Percentiles rank a stretch among this genome's conserved stretches.
Evolutionary conservation across 148 eudicot genomes (phyloP).

Genomic region (Camellia lanceoleosa): DNA sequence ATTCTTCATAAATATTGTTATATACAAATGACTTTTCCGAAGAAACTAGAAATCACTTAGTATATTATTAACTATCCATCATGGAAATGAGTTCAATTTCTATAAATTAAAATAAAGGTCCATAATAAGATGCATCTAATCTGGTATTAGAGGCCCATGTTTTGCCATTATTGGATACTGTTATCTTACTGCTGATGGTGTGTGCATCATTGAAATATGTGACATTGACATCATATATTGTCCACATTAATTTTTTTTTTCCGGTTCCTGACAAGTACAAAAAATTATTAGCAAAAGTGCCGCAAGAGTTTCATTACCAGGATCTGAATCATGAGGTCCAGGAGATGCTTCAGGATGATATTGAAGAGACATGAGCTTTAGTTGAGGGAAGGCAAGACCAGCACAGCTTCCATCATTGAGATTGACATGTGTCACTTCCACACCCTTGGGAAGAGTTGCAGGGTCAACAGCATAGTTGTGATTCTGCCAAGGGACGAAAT

Average conservation of each 20-base stretch:
- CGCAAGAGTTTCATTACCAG: constrained; percentile 32
- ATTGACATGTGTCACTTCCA: constrained; percentile 85
- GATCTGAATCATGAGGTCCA: constrained; percentile 95
- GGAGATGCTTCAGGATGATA: constrained; percentile 99
- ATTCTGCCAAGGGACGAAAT: constrained; percentile 47
- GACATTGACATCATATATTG: background rate
- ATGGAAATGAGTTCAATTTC: background rate
- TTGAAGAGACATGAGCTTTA: constrained; percentile 85
- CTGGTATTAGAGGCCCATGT: background rate
- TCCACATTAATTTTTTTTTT: background rate
- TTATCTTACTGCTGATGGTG: background rate
- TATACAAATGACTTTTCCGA: background rate
- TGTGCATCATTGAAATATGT: background rate
- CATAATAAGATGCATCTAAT: background rate
- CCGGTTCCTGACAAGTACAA: too few relatives aligned
- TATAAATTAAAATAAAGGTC: background rate
- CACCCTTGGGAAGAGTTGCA: constrained; percentile 77
- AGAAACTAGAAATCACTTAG: background rate
- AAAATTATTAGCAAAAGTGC: too few relatives aligned
- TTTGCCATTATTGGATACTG: background rate
- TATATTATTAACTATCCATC: background rate
- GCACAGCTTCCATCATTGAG: constrained; percentile 96
- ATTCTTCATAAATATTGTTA: background rate
- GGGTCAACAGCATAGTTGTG: constrained; percentile 93
- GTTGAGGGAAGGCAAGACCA: constrained; percentile 74